These are phyloP conservation scores for Arthrobotrys pseudoclavata DNA, from an alignment of 2,329 filamentous ascomycete genomes.

Conservation along the genomic window DNA sequence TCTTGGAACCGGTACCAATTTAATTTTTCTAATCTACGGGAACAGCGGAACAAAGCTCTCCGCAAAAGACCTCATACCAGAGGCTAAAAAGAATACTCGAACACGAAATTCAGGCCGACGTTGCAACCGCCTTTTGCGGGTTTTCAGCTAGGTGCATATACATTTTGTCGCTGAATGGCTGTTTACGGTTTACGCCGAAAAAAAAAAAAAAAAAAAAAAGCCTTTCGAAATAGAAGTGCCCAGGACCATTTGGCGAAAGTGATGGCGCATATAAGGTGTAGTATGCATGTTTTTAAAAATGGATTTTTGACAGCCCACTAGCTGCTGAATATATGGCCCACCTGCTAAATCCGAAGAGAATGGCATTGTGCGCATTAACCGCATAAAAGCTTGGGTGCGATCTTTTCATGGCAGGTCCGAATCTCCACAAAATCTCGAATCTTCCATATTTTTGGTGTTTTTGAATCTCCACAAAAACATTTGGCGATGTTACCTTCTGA, in stretches of 20 bases:
- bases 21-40: conserved; percentile 12
- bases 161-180: conserved; percentile 16
- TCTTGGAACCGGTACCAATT: conserved; percentile 22
- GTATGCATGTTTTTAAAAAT: conserved; percentile 20
- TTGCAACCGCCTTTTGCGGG: background rate
- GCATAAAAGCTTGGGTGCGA: conserved; percentile 23
- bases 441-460: conserved; percentile 3
- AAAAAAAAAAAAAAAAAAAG: too few species aligned
- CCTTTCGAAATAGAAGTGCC: background rate
- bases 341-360: conserved; percentile 24
- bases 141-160: conserved; percentile 6
- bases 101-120: background rate
- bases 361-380: conserved; percentile 24
- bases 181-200: conserved; percentile 12
- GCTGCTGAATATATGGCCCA: conserved; percentile 4
- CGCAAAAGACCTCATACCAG: background rate
- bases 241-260: conserved; percentile 9
- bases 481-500: conserved; percentile 6
- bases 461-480: conserved; percentile 15
- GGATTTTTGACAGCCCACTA: background rate
- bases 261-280: conserved; percentile 4
- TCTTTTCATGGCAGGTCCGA: conserved; percentile 29
- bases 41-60: conserved; percentile 24
- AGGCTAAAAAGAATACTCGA: conserved; percentile 3
- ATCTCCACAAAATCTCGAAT: conserved; percentile 34